Evolutionary conservation across 768 basidiomycete species (phyloP).

Genomic region (Mycena epipterygia): DNA sequence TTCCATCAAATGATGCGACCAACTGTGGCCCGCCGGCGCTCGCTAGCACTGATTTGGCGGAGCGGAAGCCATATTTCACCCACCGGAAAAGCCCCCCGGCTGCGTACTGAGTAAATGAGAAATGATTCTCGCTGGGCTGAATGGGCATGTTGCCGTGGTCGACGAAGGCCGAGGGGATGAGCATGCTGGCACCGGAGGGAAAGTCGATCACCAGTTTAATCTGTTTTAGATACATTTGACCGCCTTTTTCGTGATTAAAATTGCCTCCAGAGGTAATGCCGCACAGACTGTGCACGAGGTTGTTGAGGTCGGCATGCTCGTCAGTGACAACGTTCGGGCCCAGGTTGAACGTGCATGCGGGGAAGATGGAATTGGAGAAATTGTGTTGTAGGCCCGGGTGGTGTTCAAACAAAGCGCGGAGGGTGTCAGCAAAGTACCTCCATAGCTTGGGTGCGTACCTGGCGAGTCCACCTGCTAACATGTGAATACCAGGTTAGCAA

Average conservation of each 20-base stretch:
- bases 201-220: conserved; percentile 35
- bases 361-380: conserved; percentile 32
- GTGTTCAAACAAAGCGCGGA: neutral
- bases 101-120: conserved; percentile 38
- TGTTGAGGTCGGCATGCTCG: conserved; percentile 27
- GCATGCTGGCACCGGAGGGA: conserved; percentile 33
- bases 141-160: conserved; percentile 37
- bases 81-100: conserved; percentile 38
- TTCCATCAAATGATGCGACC: neutral
- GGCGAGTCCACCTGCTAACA: neutral
- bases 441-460: conserved; percentile 2
- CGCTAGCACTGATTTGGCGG: neutral
- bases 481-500: neutral
- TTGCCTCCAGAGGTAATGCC: conserved; percentile 30
- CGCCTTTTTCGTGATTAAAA: conserved; percentile 33
- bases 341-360: conserved; percentile 33
- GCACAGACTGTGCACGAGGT: conserved; percentile 28
- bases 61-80: conserved; percentile 35
- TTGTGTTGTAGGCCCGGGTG: conserved; percentile 12
- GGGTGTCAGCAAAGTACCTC: neutral
- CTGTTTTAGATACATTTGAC: conserved; percentile 33
- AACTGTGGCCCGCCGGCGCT: neutral
- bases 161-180: conserved; percentile 34
- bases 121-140: conserved; percentile 20
- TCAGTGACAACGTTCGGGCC: conserved; percentile 18